Evolutionary conservation across 441 rosid genomes (phyloP).

Genomic region (Eruca vesicaria): DNA sequence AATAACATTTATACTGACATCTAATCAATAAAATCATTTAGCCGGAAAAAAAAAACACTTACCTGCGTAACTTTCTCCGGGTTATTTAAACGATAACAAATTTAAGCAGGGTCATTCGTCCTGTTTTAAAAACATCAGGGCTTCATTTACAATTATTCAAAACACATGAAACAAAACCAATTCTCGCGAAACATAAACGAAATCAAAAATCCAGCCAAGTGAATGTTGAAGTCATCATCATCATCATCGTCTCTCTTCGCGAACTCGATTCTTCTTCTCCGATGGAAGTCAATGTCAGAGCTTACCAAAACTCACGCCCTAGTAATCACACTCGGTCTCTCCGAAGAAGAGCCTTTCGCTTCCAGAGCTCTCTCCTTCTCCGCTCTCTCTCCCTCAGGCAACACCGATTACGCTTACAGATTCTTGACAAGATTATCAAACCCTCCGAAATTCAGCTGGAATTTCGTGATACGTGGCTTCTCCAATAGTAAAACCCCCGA

Average conservation of each 20-base stretch:
- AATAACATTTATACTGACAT: too few relatives aligned
- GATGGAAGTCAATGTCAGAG: conserved; percentile 52
- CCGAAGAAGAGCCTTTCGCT: conserved; percentile 41
- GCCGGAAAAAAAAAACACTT: too few relatives aligned
- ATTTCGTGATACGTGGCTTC: conserved; percentile 57
- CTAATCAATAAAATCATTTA: too few relatives aligned
- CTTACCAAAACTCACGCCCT: conserved; percentile 63
- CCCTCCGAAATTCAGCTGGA: conserved; percentile 56
- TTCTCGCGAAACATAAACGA: not conserved
- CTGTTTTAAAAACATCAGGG: too few relatives aligned
- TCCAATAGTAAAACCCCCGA: conserved; percentile 53
- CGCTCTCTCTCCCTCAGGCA: conserved; percentile 48
- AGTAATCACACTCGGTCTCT: conserved; percentile 47
- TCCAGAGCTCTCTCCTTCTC: conserved; percentile 53
- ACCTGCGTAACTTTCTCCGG: too few relatives aligned
- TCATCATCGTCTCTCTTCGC: conserved; percentile 26
- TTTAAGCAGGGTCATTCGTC: too few relatives aligned
- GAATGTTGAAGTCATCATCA: conserved; percentile 41
- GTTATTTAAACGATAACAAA: too few relatives aligned
- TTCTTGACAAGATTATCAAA: conserved; percentile 41
- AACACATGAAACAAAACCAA: too few relatives aligned
- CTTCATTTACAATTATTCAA: too few relatives aligned
- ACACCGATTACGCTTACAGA: conserved; percentile 49
- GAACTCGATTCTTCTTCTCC: conserved; percentile 39
- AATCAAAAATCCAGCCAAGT: not conserved